These are phyloP conservation scores for Russula vinacea DNA, from an alignment of 768 basidiomycete genomes.

Conservation along the genomic window DNA sequence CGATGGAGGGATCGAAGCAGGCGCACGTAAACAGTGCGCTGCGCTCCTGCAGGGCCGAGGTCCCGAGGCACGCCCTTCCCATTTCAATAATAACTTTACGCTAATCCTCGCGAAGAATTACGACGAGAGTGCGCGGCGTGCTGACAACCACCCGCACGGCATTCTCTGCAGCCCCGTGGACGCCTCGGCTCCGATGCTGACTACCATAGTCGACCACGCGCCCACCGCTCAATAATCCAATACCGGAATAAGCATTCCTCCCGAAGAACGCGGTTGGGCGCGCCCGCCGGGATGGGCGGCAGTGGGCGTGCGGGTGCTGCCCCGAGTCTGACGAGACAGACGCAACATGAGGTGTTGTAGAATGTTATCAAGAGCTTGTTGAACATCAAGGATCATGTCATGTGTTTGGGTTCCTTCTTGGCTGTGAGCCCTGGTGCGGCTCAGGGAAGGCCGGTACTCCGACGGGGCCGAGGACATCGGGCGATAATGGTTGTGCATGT, in stretches of 20 bases:
- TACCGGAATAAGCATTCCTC: too few relatives aligned
- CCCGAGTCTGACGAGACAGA: conserved; percentile 51
- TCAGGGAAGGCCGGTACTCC: not conserved
- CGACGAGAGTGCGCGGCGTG: conserved; percentile 86
- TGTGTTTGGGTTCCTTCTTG: conserved; percentile 33
- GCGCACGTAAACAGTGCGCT: conserved; percentile 66
- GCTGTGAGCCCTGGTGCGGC: conserved; percentile 36
- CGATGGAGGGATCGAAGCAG: conserved; percentile 41
- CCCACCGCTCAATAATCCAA: too few relatives aligned
- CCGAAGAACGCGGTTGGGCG: too few relatives aligned
- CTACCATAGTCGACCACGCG: too few relatives aligned
- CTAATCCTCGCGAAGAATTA: conserved; percentile 78
- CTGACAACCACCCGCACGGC: conserved; percentile 83
- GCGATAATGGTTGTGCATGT: not conserved
- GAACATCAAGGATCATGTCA: conserved; percentile 62
- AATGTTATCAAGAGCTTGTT: conserved; percentile 85
- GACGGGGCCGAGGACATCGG: conserved; percentile 14
- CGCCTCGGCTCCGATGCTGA: too few relatives aligned
- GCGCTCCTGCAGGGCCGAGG: conserved; percentile 75
- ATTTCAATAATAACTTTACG: not conserved
- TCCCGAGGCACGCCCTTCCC: conserved; percentile 50
- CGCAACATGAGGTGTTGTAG: conserved; percentile 78
- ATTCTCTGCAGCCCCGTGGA: conserved; percentile 79
- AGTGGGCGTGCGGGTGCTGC: conserved; percentile 31
- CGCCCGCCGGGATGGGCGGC: conserved; percentile 61